Percentiles rank a stretch among this genome's conserved stretches.
Conservation (phyloP, 2,329 filamentous ascomycete species). For the Talaromyces funiculosus region DNA sequence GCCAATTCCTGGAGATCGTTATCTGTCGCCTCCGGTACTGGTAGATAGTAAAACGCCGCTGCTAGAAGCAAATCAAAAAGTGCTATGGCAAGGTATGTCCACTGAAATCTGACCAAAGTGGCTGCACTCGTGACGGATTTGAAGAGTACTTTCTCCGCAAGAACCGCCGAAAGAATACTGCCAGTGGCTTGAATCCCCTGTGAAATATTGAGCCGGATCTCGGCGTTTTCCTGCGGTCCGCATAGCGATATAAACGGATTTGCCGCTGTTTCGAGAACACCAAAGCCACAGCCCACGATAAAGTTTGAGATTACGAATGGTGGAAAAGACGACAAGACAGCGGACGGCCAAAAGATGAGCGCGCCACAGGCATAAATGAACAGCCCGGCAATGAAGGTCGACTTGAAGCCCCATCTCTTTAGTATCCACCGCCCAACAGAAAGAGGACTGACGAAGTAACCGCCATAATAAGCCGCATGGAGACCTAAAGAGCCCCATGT, state of each 20-base stretch:
- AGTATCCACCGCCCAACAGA: conserved; percentile 52
- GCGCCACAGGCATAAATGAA: conserved; percentile 58
- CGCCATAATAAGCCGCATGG: conserved; percentile 56
- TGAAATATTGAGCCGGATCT: conserved; percentile 55
- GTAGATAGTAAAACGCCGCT: conserved; percentile 56
- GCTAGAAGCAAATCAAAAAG: conserved; percentile 56
- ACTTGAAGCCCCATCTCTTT: conserved; percentile 57
- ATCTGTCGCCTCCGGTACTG: conserved; percentile 58
- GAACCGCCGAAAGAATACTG: conserved; percentile 53
- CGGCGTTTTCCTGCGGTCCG: conserved; percentile 55
- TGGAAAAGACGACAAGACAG: conserved; percentile 55
- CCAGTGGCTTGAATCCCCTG: conserved; percentile 59
- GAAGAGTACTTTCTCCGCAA: conserved; percentile 56
- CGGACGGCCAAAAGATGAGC: conserved; percentile 60
- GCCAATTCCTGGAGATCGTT: conserved; percentile 53
- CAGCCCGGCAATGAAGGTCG: conserved; percentile 56
- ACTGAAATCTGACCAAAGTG: conserved; percentile 56
- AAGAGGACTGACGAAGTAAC: conserved; percentile 53
- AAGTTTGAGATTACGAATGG: conserved; percentile 59
- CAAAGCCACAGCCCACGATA: conserved; percentile 56
- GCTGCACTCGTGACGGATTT: conserved; percentile 43
- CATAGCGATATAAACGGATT: conserved; percentile 60
- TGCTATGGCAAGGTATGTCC: conserved; percentile 59
- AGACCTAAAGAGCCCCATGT: conserved; percentile 41
- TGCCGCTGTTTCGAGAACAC: conserved; percentile 55